Evolutionary conservation across 1,284 basidiomycete species (phyloP), one percentile per base, ranked within the genome.

Genomic region (Kalmanozyma brasiliensis): DNA sequence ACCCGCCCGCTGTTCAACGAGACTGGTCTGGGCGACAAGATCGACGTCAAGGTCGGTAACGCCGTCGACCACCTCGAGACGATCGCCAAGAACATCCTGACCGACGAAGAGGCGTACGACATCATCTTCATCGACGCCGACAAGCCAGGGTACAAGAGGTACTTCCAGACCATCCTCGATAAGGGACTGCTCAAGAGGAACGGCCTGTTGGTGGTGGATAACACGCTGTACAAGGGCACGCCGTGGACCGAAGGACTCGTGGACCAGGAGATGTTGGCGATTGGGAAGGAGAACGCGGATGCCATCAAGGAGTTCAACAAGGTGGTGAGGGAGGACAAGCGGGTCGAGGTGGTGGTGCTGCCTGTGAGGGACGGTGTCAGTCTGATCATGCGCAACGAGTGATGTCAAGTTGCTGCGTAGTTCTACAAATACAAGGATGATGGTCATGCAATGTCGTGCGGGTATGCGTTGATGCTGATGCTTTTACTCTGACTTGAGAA

Each of bases 91-190:
- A 44, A 57, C 19, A 49, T 67, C 7, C 2, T 57, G 17, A 36
- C 17, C 11, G 67, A 73, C 11, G 52, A 72, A 22, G 67, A 74
- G 11, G 64, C 66, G 0, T 83, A 79, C 49, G 81, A 83, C 49
- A 49, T 83, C 44, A 80, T 82, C 43, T 82, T 82, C 52, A 82
- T 83, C 49, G 82, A 83, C 46, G 82, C 81, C 1, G 81, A 83
- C 49, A 83, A 83, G 53, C 73, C 73, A 1, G 74, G 67, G 0
- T 83, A 82, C 49, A 47, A 33, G 36, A 55, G 16, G 0, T 82
- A 82, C 55, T 81, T 78, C 22, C 35, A 76, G 29, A 53, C 55
- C 11, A 71, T 82, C 17, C 55, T 82, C 13, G 67, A 76, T 4
- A 55, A 63, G 29, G 67, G 67, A 2, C 47, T 82, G 29, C 41